Evolutionary conservation across 116 monocot species (phyloP), one percentile per base, ranked within the genome.

Genomic region (Cymodocea nodosa): DNA sequence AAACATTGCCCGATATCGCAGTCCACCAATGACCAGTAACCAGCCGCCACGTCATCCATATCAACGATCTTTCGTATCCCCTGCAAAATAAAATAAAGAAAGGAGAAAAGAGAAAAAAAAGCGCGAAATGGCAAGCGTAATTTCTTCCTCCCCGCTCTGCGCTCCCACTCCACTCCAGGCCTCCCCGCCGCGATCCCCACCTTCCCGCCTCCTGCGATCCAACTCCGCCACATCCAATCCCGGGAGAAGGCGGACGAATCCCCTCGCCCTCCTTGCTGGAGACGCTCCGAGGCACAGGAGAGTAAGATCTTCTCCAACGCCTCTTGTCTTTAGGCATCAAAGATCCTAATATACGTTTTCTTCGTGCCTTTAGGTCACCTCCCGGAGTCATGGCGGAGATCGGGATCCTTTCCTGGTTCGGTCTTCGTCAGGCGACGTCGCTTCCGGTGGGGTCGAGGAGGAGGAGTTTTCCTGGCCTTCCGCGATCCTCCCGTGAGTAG

Each of bases 381-480:
- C 22, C 23, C 48, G 39, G 15, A 40, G 48, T 6, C 57, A 69
- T 48, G 44, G 14, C 0, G 44, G 18, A 15, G 50, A n/a, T 25
- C 49, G 37, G 15, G 56, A 22, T 23, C 57, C 57, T 12, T 57
- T 25, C 23, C 23, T 11, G 4, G 57, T 37, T 35, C n/a, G 35
- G 5, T 61, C 61, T 61, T 61, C 35, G 40, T 18, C 50, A 5
- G 67, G 2, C 35, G 60, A 70, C 9, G 22, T 40, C 15, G 10
- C 5, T 14, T 2, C 64, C 9, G 44, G 44, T 44, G 23, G n/a
- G 23, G 14, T 8, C 39, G n/a, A n/a, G 7, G 55, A n/a, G 48
- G 80, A 84, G 35, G 22, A 70, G 35, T 82, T 92, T 70, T 64
- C 72, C 30, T 92, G 87, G 92, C 19, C 85, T 24, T 81, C 92